These are phyloP conservation scores for Rubroboletus satanas DNA, from an alignment of 768 basidiomycete species.

Conservation along the genomic window DNA sequence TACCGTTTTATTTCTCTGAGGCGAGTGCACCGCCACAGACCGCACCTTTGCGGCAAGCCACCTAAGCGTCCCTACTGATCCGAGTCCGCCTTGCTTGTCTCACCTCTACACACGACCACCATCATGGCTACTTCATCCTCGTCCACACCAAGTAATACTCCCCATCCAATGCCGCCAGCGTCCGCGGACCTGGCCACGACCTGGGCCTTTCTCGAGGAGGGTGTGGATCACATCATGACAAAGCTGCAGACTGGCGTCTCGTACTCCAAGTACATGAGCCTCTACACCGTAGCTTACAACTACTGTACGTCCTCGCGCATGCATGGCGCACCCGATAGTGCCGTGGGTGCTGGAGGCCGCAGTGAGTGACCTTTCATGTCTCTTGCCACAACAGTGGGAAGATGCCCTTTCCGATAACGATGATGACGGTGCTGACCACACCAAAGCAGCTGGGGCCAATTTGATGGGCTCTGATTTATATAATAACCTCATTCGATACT, in stretches of 20 bases:
- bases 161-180: constrained; percentile 58
- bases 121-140: constrained; percentile 33
- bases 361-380: constrained; percentile 43
- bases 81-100: not conserved
- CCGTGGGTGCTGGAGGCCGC: constrained; percentile 39
- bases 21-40: constrained; percentile 26
- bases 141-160: constrained; percentile 26
- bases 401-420: constrained; percentile 24
- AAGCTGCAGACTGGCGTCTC: constrained; percentile 86
- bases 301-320: constrained; percentile 91
- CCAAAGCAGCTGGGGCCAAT: constrained; percentile 73
- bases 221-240: constrained; percentile 88
- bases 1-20: not conserved
- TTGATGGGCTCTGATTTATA: constrained; percentile 98
- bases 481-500: constrained; percentile 90
- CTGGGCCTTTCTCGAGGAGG: constrained; percentile 84
- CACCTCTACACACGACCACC: constrained; percentile 28
- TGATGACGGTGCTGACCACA: constrained; percentile 16
- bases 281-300: constrained; percentile 95
- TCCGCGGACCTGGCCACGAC: constrained; percentile 76
- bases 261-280: constrained; percentile 82
- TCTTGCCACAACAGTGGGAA: constrained; percentile 17
- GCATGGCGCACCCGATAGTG: constrained; percentile 45
- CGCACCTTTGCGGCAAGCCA: constrained; percentile 23
- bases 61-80: constrained; percentile 10